Evolutionary conservation across 352 stramenopile species (phyloP).

Genomic region (Phytophthora podocarpi): DNA sequence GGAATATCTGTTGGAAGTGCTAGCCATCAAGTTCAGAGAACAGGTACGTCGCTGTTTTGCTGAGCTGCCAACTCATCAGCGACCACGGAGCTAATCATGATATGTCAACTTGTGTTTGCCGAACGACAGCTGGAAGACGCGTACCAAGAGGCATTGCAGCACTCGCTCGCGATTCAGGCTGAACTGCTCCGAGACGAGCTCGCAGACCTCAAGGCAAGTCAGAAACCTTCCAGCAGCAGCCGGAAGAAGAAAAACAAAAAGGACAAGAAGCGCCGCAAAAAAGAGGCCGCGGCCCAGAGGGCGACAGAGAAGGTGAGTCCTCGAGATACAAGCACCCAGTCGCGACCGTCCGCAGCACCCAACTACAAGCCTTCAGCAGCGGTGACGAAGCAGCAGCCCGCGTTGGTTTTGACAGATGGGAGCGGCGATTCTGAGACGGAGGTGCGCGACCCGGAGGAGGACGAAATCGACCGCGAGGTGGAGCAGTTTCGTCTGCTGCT

Average conservation of each 20-base stretch:
- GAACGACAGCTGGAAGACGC: conserved; percentile 62
- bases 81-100: conserved; percentile 15
- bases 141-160: conserved; percentile 79
- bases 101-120: conserved; percentile 11
- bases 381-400: conserved; percentile 9
- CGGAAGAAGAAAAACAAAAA: conserved; percentile 81
- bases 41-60: conserved; percentile 46
- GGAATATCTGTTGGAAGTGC: conserved; percentile 78
- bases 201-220: conserved; percentile 63
- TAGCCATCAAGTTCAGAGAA: conserved; percentile 82
- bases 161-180: conserved; percentile 74
- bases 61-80: background rate
- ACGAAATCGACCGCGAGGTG: conserved; percentile 76
- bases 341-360: background rate
- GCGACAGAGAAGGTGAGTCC: conserved; percentile 23
- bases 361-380: conserved; percentile 14
- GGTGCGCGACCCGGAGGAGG: conserved; percentile 40
- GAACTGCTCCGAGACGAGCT: conserved; percentile 79
- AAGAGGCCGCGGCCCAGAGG: conserved; percentile 49
- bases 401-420: conserved; percentile 18
- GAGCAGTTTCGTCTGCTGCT: conserved; percentile 74
- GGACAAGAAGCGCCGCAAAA: conserved; percentile 78
- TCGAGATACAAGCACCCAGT: conserved; percentile 8
- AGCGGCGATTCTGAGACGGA: conserved; percentile 37
- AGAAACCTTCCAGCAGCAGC: conserved; percentile 52